Base-by-base conservation (phyloP, 495 filamentous ascomycete genomes). In the Daldinia decipiens region DNA sequence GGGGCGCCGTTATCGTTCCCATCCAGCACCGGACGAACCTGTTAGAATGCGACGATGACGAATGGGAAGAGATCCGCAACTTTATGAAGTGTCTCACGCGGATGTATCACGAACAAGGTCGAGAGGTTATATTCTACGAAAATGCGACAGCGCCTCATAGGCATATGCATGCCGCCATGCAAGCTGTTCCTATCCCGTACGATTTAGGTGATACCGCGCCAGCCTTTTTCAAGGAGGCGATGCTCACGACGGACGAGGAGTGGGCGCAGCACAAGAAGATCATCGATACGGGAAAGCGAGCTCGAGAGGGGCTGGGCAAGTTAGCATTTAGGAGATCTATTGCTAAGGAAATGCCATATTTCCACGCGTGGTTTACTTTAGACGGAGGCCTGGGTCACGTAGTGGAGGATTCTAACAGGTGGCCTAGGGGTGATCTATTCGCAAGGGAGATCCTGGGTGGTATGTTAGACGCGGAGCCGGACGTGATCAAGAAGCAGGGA, bases 21-120 rank as follows among this genome's bases (percentile, higher is more conserved):
- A 91, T 96, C 54, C 90, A 92, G 77, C 95, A 99, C 77, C 90
- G 90, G 47, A 88, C 86, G 32, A 99, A 98, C 76, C 87, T 98
- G 12, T 84, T 99, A 24, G 95, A 98, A 79, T 98, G 96, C 76
- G 96, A 98, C 76, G 96, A 98, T 76, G 96, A 98, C 74, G 95
- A 99, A 78, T 99, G 96, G 95, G 95, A 99, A 73, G 95, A 99
- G 76, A 92, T 99, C 40, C 90, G 94, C 78, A 99, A 99, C 79
- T 99, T 99, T 80, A 98, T 98, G 94, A 99, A 99, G 82, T 91
- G 87, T 75, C 86, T 99, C 32, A 98, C 90, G 1, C 89, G 94
- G 53, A 88, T 97, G 88, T 98, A 98, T 78, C 92, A 94, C 80
- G 90, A 93, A 29, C 93, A 95, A 75, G 93, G 92, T 29, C 89